A percentile compares a stretch with the other conserved stretches of the same genome.
phyloP scores from a whole-genome alignment of 805 yeast genomes.

The Ogataea saltuana region DNA sequence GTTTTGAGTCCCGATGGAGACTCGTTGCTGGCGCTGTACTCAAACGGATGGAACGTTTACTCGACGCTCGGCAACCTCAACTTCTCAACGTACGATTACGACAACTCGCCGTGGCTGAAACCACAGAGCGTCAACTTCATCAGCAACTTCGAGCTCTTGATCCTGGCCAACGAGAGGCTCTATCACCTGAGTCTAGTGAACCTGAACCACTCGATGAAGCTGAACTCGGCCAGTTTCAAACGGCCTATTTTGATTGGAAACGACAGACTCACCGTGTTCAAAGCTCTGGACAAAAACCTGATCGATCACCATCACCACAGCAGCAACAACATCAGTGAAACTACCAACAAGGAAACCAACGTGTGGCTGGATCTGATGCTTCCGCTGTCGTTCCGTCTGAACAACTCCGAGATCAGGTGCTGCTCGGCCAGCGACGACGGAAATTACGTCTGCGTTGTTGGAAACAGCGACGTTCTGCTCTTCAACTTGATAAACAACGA shows the following conservation, averaged over 20 bases:
- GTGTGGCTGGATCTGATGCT: slow-evolving; percentile 49
- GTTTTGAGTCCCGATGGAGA: slow-evolving; percentile 31
- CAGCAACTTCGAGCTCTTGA: slow-evolving; percentile 37
- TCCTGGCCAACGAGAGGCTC: slow-evolving; percentile 35
- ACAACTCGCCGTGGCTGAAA: slow-evolving; percentile 24
- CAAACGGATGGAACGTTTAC: slow-evolving; percentile 48
- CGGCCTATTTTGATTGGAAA: slow-evolving; percentile 45
- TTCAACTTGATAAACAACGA: slow-evolving; percentile 41
- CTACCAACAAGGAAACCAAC: slow-evolving; percentile 39
- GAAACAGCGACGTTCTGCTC: slow-evolving; percentile 46
- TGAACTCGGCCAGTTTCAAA: slow-evolving; percentile 28
- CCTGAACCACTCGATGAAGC: slow-evolving; percentile 27
- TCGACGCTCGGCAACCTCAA: slow-evolving; percentile 50
- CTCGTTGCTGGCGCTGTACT: slow-evolving; percentile 28
- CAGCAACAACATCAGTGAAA: slow-evolving; percentile 18
- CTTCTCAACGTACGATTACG: slow-evolving; percentile 42
- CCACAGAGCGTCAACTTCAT: slow-evolving; percentile 23
- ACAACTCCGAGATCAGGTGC: slow-evolving; percentile 44
- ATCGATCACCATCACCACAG: slow-evolving; percentile 36
- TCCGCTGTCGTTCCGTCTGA: slow-evolving; percentile 46
- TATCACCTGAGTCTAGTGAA: slow-evolving; percentile 26
- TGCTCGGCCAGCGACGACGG: slow-evolving; percentile 50
- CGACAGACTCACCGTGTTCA: slow-evolving; percentile 44
- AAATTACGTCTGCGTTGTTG: slow-evolving; percentile 49
- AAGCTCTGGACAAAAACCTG: slow-evolving; percentile 47